Conservation (phyloP, 140 eudicot genomes). For the Flaveria floridana region DNA sequence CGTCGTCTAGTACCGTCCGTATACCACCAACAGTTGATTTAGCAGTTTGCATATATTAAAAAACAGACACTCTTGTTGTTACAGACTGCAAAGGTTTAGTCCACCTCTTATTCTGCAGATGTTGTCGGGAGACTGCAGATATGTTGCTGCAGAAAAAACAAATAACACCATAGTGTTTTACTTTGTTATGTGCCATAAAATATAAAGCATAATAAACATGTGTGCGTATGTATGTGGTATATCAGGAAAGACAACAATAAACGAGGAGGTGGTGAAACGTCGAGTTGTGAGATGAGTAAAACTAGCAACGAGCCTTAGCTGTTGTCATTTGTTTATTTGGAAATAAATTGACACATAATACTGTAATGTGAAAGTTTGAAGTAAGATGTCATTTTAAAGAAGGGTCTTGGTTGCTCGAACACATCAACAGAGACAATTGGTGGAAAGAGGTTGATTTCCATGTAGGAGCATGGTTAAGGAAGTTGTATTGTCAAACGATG, state of each 20-base stretch:
- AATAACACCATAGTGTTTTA: neutral
- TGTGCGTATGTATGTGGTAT: neutral
- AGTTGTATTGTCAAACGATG: neutral
- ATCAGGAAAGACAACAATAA: neutral
- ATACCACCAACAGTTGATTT: no score
- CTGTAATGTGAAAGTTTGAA: neutral
- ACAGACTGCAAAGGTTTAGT: no score
- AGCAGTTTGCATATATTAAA: no score
- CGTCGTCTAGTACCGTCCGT: no score
- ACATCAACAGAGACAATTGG: neutral
- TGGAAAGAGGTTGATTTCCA: neutral
- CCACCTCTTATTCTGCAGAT: no score
- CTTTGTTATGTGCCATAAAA: neutral
- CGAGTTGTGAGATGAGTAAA: neutral
- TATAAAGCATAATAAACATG: neutral
- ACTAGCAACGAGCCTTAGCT: neutral
- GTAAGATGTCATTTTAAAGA: neutral
- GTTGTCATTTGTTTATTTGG: neutral
- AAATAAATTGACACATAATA: neutral
- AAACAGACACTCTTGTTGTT: no score
- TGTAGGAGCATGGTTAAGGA: neutral
- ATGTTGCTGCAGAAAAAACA: no score
- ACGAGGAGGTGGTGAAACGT: neutral
- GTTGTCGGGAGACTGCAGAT: no score
- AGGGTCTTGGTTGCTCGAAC: neutral